Conservation (phyloP, 768 basidiomycete genomes). For the Mycena rebaudengoi region DNA sequence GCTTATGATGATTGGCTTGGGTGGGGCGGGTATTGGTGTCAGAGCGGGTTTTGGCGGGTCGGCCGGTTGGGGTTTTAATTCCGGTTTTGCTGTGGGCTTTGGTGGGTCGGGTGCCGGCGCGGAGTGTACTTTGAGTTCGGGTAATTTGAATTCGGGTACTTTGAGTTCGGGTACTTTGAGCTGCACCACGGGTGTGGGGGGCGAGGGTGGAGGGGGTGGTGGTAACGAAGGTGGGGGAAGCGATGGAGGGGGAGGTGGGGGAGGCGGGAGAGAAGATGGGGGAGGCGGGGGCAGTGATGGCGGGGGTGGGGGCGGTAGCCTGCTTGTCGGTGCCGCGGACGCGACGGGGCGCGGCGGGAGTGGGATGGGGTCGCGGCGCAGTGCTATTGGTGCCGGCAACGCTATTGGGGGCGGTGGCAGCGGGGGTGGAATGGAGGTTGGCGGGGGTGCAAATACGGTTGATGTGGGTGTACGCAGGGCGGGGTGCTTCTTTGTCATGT, state of each 20-base stretch:
- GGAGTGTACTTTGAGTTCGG: constrained; percentile 19
- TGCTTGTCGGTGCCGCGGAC: no score
- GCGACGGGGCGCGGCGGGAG: no score
- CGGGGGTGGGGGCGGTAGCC: constrained; percentile 40
- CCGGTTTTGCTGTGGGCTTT: no score
- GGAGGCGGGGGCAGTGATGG: constrained; percentile 38
- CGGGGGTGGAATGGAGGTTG: constrained; percentile 35
- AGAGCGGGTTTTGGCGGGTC: no score
- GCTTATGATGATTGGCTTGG: neutral
- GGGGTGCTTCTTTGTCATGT: constrained; percentile 24
- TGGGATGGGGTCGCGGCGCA: no score
- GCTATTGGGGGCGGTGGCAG: constrained; percentile 35
- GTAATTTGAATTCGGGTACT: constrained; percentile 13
- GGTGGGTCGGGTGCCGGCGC: no score
- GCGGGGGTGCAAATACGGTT: constrained; percentile 20
- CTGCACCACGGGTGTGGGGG: neutral
- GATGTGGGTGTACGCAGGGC: neutral
- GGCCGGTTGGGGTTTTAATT: neutral
- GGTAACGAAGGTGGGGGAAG: constrained; percentile 31
- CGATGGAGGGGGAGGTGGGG: constrained; percentile 21
- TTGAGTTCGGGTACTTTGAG: no score
- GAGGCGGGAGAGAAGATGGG: constrained; percentile 30
- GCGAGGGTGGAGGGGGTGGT: constrained; percentile 28
- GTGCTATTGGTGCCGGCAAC: constrained; percentile 35
- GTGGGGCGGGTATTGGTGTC: neutral